phyloP scores from a whole-genome alignment of 2,329 filamentous ascomycete species.

The Venturiaceae sp. region DNA sequence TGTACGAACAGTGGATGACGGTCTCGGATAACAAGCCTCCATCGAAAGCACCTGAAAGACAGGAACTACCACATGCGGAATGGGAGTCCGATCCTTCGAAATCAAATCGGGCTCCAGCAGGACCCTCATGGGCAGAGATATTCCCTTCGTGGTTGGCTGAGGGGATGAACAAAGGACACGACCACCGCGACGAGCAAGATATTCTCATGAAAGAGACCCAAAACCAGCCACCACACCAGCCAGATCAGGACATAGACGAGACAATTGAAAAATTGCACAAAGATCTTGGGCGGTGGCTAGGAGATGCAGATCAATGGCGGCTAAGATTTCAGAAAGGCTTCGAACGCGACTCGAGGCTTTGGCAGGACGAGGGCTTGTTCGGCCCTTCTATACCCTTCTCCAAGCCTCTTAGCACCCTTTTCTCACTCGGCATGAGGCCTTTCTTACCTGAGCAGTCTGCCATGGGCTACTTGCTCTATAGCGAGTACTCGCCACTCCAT shows the following conservation, averaged over 20 bases:
- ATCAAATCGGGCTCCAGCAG: neutral
- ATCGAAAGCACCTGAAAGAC: neutral
- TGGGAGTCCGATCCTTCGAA: neutral
- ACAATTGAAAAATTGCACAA: neutral
- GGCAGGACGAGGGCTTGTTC: constrained; percentile 2
- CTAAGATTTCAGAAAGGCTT: neutral
- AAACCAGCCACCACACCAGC: neutral
- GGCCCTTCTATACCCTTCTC: neutral
- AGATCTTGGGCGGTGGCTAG: neutral
- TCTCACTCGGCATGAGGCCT: constrained; percentile 4
- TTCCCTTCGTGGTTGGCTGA: constrained; percentile 1
- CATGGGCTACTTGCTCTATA: constrained; percentile 5
- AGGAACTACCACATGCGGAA: neutral
- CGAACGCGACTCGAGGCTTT: neutral
- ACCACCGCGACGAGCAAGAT: neutral
- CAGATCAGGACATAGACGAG: neutral
- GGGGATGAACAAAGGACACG: neutral
- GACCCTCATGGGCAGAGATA: constrained; percentile 1
- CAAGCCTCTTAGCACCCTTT: constrained; percentile 4
- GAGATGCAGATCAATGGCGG: neutral
- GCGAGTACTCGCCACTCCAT: constrained; percentile 8
- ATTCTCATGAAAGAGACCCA: neutral
- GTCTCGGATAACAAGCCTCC: neutral
- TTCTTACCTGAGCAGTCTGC: constrained; percentile 6
- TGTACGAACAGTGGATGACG: constrained; percentile 3